Evolutionary conservation across 306 rosid species (phyloP).

Genomic region (Malus orientalis): DNA sequence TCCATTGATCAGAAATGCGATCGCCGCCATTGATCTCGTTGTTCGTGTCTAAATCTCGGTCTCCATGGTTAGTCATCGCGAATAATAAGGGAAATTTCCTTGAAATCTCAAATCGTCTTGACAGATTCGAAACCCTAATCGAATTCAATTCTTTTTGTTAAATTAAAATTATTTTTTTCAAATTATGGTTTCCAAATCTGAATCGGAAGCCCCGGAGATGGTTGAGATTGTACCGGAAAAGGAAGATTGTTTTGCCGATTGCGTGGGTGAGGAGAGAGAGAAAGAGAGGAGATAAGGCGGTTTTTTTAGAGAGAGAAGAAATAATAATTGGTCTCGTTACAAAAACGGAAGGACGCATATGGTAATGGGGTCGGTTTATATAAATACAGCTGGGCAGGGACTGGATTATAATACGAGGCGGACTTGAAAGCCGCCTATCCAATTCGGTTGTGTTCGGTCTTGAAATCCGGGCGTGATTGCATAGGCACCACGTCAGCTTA

Average conservation of each 20-base stretch:
- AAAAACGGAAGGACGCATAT: not conserved
- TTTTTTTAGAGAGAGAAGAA: not conserved
- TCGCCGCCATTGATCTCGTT: slow-evolving; percentile 20
- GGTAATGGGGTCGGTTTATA: not conserved
- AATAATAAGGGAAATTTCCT: not conserved
- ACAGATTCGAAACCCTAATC: slow-evolving; percentile 4
- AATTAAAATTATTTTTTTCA: not conserved
- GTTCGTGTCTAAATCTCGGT: slow-evolving; percentile 27
- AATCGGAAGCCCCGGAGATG: not conserved
- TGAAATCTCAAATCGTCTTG: not conserved
- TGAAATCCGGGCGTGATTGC: slow-evolving; percentile 38
- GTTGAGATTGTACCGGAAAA: not conserved
- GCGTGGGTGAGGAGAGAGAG: not conserved
- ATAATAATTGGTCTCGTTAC: not conserved
- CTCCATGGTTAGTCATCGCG: slow-evolving; percentile 47
- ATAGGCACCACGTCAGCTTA: slow-evolving; percentile 28
- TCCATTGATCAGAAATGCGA: slow-evolving; percentile 22
- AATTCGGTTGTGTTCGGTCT: slow-evolving; percentile 6
- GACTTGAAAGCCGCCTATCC: slow-evolving; percentile 41
- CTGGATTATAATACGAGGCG: slow-evolving; percentile 29
- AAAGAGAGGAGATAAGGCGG: not conserved
- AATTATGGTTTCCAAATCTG: not conserved
- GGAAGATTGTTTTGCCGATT: not conserved
- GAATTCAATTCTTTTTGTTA: not conserved
- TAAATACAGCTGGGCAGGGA: not conserved